Conservation (phyloP, 2,329 filamentous ascomycete genomes). For the Penicillium sp. region DNA sequence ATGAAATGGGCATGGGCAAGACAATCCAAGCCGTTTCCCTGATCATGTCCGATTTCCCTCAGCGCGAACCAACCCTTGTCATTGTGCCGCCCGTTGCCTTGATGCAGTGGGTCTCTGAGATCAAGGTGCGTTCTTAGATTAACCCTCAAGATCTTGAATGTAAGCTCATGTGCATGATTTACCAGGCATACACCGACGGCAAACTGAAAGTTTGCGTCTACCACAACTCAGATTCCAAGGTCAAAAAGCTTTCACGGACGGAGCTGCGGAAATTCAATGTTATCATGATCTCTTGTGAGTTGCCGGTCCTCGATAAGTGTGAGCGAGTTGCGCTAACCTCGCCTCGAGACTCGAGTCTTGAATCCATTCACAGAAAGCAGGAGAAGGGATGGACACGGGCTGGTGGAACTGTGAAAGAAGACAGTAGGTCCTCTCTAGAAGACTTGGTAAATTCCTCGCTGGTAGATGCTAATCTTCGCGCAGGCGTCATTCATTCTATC, state of each 20-base stretch:
- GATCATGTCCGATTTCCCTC: slow-evolving; percentile 96
- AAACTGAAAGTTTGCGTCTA: slow-evolving; percentile 88
- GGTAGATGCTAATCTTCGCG: slow-evolving; percentile 8
- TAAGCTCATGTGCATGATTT: neutral
- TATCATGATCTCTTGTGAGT: slow-evolving; percentile 94
- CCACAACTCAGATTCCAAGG: slow-evolving; percentile 81
- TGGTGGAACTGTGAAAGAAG: slow-evolving; percentile 77
- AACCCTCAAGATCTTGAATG: neutral
- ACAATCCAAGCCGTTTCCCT: slow-evolving; percentile 97
- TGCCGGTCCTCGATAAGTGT: no score
- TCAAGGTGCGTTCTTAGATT: slow-evolving; percentile 55
- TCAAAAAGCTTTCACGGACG: slow-evolving; percentile 72
- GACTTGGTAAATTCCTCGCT: neutral
- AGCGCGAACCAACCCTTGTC: slow-evolving; percentile 78
- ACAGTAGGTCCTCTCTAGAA: slow-evolving; percentile 45
- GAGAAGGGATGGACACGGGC: slow-evolving; percentile 85
- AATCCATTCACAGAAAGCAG: slow-evolving; percentile 90
- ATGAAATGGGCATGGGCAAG: slow-evolving; percentile 99
- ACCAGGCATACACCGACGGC: slow-evolving; percentile 71
- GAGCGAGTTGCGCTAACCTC: neutral
- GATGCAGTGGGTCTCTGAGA: slow-evolving; percentile 92
- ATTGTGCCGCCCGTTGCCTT: slow-evolving; percentile 90
- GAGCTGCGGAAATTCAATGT: slow-evolving; percentile 84
- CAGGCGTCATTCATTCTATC: slow-evolving; percentile 78
- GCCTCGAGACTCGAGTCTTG: slow-evolving; percentile 61